These are phyloP conservation scores for Tetrapyrgos nigripes DNA, from an alignment of 1,284 basidiomycete species.

Conservation along the genomic window DNA sequence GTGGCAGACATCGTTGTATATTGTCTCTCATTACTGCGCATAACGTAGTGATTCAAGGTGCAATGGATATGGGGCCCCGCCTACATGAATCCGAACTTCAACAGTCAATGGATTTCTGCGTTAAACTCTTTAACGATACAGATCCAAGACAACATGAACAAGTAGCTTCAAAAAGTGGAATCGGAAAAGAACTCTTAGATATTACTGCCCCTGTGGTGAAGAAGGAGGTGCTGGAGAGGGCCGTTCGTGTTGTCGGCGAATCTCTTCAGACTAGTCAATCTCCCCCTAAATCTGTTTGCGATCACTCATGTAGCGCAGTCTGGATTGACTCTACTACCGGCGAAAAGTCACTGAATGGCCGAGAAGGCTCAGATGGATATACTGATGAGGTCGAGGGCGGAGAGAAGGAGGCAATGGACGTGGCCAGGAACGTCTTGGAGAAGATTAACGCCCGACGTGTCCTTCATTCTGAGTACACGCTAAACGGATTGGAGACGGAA, in stretches of 20 bases:
- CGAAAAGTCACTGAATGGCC: too few species aligned
- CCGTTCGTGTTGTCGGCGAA: background rate
- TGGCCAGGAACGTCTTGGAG: constrained; percentile 10
- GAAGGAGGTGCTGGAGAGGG: constrained; percentile 1
- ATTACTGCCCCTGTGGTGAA: constrained; percentile 12
- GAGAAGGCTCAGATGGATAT: too few species aligned
- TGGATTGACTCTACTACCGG: too few species aligned
- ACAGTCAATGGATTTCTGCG: constrained; percentile 17
- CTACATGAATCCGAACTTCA: constrained; percentile 17
- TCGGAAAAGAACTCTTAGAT: constrained; percentile 13
- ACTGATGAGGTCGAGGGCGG: background rate
- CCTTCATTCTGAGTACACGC: constrained; percentile 12
- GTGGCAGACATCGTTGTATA: too few species aligned
- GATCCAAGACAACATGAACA: constrained; percentile 11
- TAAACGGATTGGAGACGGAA: constrained; percentile 14
- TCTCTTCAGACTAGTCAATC: too few species aligned
- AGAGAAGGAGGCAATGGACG: background rate
- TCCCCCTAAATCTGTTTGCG: background rate
- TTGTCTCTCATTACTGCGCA: too few species aligned
- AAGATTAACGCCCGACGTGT: constrained; percentile 17
- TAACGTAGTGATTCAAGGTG: constrained; percentile 19
- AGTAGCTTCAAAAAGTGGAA: background rate
- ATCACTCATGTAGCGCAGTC: too few species aligned
- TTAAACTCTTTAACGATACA: constrained; percentile 15
- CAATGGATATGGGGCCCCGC: constrained; percentile 17